phyloP scores from a whole-genome alignment of 1,284 basidiomycete species.

The Leccinum solheimii region DNA sequence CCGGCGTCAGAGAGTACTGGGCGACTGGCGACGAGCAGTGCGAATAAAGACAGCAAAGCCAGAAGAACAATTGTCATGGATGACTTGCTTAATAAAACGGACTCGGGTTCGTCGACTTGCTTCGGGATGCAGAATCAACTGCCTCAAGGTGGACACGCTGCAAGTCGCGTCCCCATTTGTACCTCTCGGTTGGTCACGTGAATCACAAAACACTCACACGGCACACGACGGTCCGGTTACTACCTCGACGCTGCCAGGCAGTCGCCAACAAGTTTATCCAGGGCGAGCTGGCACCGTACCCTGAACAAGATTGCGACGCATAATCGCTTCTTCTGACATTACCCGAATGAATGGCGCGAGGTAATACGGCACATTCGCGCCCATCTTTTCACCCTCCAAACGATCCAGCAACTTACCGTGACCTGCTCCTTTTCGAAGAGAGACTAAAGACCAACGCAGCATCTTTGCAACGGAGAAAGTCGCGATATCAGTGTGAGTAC shows the following conservation, averaged over 20 bases:
- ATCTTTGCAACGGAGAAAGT: constrained; percentile 76
- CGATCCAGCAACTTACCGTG: constrained; percentile 73
- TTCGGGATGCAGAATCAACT: constrained; percentile 24
- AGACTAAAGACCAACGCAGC: constrained; percentile 92
- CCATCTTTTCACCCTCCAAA: constrained; percentile 40
- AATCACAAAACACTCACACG: constrained; percentile 2
- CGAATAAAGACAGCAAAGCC: constrained; percentile 43
- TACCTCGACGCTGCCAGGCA: constrained; percentile 2
- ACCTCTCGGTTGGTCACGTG: constrained; percentile 24
- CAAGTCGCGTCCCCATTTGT: constrained; percentile 32
- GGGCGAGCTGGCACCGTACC: neutral
- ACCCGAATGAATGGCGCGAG: constrained; percentile 32
- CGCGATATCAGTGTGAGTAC: constrained; percentile 81
- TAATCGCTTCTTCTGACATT: neutral
- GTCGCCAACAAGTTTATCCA: neutral
- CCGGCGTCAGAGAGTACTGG: constrained; percentile 34
- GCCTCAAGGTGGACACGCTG: constrained; percentile 27
- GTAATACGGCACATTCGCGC: constrained; percentile 37
- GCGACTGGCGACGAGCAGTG: constrained; percentile 47
- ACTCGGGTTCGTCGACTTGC: constrained; percentile 10
- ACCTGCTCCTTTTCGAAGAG: constrained; percentile 94
- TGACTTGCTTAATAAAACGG: neutral
- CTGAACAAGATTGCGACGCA: neutral
- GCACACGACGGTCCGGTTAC: constrained; percentile 9
- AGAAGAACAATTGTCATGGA: constrained; percentile 44